Conservation (phyloP, 1,284 basidiomycete species). For the Fomitopsis schrenkii region DNA sequence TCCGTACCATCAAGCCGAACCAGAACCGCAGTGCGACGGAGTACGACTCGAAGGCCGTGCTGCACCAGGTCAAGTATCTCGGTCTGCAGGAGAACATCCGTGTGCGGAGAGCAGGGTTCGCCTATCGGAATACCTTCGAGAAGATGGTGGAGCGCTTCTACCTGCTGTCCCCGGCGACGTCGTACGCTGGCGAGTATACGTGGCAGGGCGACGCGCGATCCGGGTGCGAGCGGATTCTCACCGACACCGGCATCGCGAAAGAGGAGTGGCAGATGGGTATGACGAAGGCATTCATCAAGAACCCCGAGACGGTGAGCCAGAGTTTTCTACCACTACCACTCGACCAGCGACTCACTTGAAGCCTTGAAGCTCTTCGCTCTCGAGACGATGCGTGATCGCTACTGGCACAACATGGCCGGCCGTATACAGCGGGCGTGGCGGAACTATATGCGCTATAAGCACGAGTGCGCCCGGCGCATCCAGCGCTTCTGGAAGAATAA, state of each 20-base stretch:
- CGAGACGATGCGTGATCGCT: constrained; percentile 97
- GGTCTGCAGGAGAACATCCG: constrained; percentile 99
- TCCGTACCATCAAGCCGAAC: constrained; percentile 99
- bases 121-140: constrained; percentile 96
- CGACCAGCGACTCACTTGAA: not conserved
- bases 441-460: constrained; percentile 93
- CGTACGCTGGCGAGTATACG: constrained; percentile 98
- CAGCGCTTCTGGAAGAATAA: constrained; percentile 99
- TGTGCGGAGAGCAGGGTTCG: constrained; percentile 95
- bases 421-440: constrained; percentile 97
- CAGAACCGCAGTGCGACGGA: constrained; percentile 92
- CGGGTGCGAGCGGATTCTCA: constrained; percentile 91
- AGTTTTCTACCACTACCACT: not conserved
- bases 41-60: constrained; percentile 91
- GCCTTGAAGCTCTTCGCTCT: constrained; percentile 83
- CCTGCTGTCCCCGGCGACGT: constrained; percentile 90
- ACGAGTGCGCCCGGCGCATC: constrained; percentile 93
- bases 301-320: constrained; percentile 85
- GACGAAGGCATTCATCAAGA: constrained; percentile 99
- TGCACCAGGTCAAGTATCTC: constrained; percentile 99
- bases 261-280: constrained; percentile 99
- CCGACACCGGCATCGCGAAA: constrained; percentile 91
- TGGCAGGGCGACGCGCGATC: constrained; percentile 91
- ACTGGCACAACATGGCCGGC: constrained; percentile 99
- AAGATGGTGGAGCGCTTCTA: constrained; percentile 99